phyloP scores from a whole-genome alignment of 805 yeast genomes.

The Phaffomyces antillensis region DNA sequence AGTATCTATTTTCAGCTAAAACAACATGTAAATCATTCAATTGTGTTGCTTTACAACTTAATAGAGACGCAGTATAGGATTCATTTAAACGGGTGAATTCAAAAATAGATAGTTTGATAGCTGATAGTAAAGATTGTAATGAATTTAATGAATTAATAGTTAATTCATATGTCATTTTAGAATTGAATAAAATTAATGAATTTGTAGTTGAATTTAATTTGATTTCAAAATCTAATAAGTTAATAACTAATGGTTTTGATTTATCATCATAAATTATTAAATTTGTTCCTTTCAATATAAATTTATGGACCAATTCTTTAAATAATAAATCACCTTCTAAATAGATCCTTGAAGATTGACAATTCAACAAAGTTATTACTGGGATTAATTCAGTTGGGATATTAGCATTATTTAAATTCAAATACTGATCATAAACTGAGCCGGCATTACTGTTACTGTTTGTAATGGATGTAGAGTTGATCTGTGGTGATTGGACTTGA shows the following conservation, averaged over 20 bases:
- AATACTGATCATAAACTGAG: constrained; percentile 9
- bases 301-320: constrained; percentile 15
- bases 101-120: constrained; percentile 46
- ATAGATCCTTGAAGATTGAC: constrained; percentile 65
- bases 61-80: constrained; percentile 56
- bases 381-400: constrained; percentile 59
- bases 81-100: constrained; percentile 53
- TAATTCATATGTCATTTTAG: constrained; percentile 15
- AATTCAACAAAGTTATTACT: constrained; percentile 57
- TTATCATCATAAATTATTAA: constrained; percentile 32
- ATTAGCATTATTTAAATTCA: constrained; percentile 11
- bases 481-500: background rate
- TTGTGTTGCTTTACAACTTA: constrained; percentile 49
- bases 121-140: constrained; percentile 35
- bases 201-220: background rate
- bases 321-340: constrained; percentile 36
- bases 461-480: too few species aligned
- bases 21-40: constrained; percentile 54
- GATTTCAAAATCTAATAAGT: constrained; percentile 10
- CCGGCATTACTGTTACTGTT: too few species aligned
- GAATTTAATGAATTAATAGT: constrained; percentile 10
- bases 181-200: constrained; percentile 1
- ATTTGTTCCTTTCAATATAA: constrained; percentile 40
- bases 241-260: constrained; percentile 31
- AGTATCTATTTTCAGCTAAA: constrained; percentile 40